Base-by-base conservation (phyloP, 2,329 filamentous ascomycete species). In the Diplodia sapinea region DNA sequence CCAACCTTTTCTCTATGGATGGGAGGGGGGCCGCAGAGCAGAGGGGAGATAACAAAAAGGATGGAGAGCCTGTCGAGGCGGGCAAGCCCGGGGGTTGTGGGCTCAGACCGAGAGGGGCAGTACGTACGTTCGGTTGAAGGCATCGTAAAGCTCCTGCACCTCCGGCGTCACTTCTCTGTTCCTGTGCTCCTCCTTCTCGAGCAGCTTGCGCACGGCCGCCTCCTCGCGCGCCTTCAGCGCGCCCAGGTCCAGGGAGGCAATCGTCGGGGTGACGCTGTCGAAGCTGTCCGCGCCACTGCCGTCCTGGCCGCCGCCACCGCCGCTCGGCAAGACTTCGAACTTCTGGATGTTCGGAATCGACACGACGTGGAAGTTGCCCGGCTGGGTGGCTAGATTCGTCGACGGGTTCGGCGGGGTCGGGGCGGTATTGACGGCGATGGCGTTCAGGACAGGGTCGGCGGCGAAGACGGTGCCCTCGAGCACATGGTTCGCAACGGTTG, bases 391-490 rank as follows among this genome's bases (percentile, higher is more conserved):
- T 26, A 77, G 72, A 43, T 76, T 74, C 8, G 80, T 76, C n/a
- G 80, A 75, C 13, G 80, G 76, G 68, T 81, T 81, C 26, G 80
- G 77, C 12, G 82, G 75, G 12, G 81, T 73, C 20, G 82, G 77
- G 13, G 82, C 81, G 20, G 83, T 87, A 77, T 88, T 87, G 76
- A 89, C 83, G 54, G 85, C 86, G 72, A 90, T 80, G 68, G 88
- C 80, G 72, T 88, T 88, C 67, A 86, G 86, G 72, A 86, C 80
- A 31, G 86, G 86, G 75, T 85, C 86, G 55, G 85, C 86, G 33
- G 87, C 88, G 77, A 87, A 89, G 68, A 90, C 81, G 20, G 82
- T 87, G 72, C 88, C 88, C 76, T 89, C 87, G 68, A 87, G 78
- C 29, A 82, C 84, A 52, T 82, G 81, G 64, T 83, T 79, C 66